A percentile compares a stretch with the other conserved stretches of the same genome.
phyloP scores from a whole-genome alignment of 2,329 filamentous ascomycete species.

The Coniella vitis region DNA sequence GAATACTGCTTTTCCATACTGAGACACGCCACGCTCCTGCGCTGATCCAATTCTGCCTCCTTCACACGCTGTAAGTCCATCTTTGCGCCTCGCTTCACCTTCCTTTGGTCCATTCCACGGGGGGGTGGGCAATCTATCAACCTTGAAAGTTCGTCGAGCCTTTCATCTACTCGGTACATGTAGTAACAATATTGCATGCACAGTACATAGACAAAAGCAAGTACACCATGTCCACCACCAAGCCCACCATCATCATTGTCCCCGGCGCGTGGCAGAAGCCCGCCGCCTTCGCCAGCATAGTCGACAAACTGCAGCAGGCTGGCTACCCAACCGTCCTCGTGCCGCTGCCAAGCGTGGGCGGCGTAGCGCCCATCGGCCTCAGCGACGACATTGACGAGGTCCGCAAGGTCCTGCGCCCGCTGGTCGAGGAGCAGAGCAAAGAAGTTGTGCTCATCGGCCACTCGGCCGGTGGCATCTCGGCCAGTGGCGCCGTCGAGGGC shows the following conservation, averaged over 20 bases:
- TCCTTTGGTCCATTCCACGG: no score
- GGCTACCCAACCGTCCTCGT: conserved; percentile 26
- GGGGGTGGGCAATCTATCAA: no score
- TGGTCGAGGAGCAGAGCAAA: conserved; percentile 21
- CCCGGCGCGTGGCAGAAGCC: conserved; percentile 30
- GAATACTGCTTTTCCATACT: no score
- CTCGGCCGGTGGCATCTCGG: conserved; percentile 27
- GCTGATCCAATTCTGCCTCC: no score
- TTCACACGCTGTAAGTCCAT: no score
- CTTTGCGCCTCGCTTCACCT: no score
- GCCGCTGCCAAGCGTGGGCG: conserved; percentile 16
- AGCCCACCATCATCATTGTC: conserved; percentile 23
- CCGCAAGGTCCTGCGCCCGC: conserved; percentile 14
- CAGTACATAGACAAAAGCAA: no score
- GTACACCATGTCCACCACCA: background rate
- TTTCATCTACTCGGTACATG: no score
- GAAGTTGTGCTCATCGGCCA: conserved; percentile 27
- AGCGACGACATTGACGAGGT: conserved; percentile 24
- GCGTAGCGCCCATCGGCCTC: background rate
- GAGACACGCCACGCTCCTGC: no score
- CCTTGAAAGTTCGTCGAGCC: no score
- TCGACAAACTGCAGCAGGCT: conserved; percentile 21
- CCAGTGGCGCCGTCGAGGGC: conserved; percentile 22
- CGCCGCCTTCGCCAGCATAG: conserved; percentile 21
- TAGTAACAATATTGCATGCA: no score